Conservation (phyloP, 768 basidiomycete species). For the Rhodotorula babjevae region DNA sequence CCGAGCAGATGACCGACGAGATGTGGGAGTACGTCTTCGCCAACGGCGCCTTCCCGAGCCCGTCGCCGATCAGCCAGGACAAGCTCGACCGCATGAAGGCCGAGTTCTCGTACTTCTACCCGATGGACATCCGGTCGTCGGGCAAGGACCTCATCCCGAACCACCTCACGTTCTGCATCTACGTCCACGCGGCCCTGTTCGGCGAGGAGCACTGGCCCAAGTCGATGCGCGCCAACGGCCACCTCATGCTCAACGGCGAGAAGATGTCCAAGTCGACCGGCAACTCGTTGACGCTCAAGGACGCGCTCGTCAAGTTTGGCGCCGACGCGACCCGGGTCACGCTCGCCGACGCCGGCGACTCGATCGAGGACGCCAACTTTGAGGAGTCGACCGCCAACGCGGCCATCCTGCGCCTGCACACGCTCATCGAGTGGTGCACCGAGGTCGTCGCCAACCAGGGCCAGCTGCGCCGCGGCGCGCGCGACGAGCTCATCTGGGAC, state of each 20-base stretch:
- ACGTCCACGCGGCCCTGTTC: slow-evolving; percentile 94
- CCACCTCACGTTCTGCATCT: slow-evolving; percentile 86
- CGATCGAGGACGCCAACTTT: slow-evolving; percentile 97
- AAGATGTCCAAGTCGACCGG: slow-evolving; percentile 99
- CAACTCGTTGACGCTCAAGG: slow-evolving; percentile 83
- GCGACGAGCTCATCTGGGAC: slow-evolving; percentile 70
- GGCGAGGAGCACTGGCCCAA: slow-evolving; percentile 80
- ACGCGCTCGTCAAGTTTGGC: slow-evolving; percentile 89
- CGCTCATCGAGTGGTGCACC: slow-evolving; percentile 88
- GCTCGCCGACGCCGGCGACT: slow-evolving; percentile 94
- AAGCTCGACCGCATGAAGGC: slow-evolving; percentile 79
- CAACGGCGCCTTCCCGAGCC: slow-evolving; percentile 51
- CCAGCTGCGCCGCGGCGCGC: slow-evolving; percentile 65
- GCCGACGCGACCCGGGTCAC: slow-evolving; percentile 88
- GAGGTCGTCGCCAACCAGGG: slow-evolving; percentile 71
- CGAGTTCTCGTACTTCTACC: slow-evolving; percentile 95
- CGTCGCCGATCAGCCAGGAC: slow-evolving; percentile 63
- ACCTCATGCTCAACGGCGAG: slow-evolving; percentile 92
- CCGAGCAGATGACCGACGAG: slow-evolving; percentile 94
- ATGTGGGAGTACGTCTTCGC: slow-evolving; percentile 94
- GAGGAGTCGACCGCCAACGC: slow-evolving; percentile 98
- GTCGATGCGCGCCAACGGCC: slow-evolving; percentile 91
- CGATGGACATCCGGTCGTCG: slow-evolving; percentile 94
- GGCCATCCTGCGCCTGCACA: slow-evolving; percentile 86
- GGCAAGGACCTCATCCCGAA: slow-evolving; percentile 96